Conservation (phyloP, 495 filamentous ascomycete species). For the Aspergillus indologenus region DNA sequence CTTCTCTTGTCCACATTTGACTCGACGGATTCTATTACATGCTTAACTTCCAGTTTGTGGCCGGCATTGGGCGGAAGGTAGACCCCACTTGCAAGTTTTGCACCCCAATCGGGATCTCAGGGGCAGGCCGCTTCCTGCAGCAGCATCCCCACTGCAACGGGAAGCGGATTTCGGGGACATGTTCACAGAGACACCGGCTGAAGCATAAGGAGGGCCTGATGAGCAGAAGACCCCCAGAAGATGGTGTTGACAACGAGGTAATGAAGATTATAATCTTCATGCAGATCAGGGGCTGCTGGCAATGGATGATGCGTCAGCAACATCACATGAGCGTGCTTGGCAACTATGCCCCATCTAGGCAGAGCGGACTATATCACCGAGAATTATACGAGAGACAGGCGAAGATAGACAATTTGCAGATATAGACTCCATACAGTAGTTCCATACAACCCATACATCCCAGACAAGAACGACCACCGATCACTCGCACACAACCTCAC, state of each 20-base stretch:
- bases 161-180: neutral
- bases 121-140: neutral
- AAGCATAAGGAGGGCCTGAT: too few relatives aligned
- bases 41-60: slow-evolving; percentile 5
- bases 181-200: too few relatives aligned
- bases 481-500: slow-evolving; percentile 19
- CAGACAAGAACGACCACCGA: too few relatives aligned
- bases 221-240: too few relatives aligned
- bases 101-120: slow-evolving; percentile 36
- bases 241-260: too few relatives aligned
- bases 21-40: slow-evolving; percentile 38
- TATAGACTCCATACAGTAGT: too few relatives aligned
- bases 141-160: neutral
- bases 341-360: neutral
- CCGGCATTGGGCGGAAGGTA: neutral
- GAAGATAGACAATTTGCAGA: too few relatives aligned
- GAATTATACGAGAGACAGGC: too few relatives aligned
- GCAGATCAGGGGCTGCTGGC: neutral
- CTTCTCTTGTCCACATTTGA: slow-evolving; percentile 58
- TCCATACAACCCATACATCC: too few relatives aligned
- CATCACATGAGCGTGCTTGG: neutral
- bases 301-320: neutral
- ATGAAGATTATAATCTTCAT: too few relatives aligned
- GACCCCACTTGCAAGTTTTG: slow-evolving; percentile 40
- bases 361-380: neutral